Conservation (phyloP, 306 rosid genomes). For the Herpetospermum pedunculosum region DNA sequence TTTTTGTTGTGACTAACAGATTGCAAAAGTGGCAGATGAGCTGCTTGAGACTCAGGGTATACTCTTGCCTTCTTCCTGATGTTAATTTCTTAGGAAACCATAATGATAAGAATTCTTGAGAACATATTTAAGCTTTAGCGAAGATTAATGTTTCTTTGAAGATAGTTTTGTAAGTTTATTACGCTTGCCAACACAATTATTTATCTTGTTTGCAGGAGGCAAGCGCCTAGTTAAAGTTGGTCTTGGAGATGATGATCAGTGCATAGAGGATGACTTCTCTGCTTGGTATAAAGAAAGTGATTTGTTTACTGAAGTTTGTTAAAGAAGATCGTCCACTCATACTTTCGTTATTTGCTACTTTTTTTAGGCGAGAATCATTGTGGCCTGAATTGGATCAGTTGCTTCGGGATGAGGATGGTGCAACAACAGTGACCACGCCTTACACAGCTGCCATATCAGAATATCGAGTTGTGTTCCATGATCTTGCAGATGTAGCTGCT, state of each 20-base stretch:
- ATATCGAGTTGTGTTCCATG: conserved; percentile 61
- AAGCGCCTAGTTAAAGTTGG: conserved; percentile 74
- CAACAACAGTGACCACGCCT: conserved; percentile 60
- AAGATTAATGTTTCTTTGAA: background rate
- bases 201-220: conserved; percentile 45
- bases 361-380: conserved; percentile 68
- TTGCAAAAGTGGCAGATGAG: conserved; percentile 60
- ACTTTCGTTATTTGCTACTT: conserved; percentile 9
- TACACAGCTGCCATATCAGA: conserved; percentile 81
- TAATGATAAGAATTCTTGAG: background rate
- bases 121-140: background rate
- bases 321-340: conserved; percentile 3
- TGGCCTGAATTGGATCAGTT: conserved; percentile 90
- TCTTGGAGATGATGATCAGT: conserved; percentile 96
- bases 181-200: background rate
- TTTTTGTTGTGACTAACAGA: conserved; percentile 34
- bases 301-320: conserved; percentile 5
- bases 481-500: conserved; percentile 33
- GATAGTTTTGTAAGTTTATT: background rate
- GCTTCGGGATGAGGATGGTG: conserved; percentile 71
- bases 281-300: conserved; percentile 64
- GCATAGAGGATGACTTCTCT: conserved; percentile 94
- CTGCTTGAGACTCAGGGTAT: conserved; percentile 60
- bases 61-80: conserved; percentile 4
- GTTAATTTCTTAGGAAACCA: background rate